A percentile compares a stretch with the other conserved stretches of the same genome.
Conservation (phyloP, 1,139 yeast species). For the Candida tropicalis region DNA sequence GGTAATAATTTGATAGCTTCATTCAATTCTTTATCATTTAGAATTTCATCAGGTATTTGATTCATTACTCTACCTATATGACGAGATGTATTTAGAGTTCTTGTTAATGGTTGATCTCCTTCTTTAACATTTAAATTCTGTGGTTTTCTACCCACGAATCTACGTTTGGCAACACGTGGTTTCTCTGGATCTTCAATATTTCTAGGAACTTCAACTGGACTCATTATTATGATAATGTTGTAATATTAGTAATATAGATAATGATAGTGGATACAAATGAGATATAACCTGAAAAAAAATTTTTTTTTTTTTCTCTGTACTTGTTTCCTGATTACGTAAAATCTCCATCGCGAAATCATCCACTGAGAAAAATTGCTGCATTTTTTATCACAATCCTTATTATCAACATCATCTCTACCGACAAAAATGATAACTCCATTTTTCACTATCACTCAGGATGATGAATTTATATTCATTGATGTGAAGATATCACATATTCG, state of each 20-base stretch:
- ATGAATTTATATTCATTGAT: constrained; percentile 61
- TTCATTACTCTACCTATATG: constrained; percentile 65
- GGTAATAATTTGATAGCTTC: constrained; percentile 83
- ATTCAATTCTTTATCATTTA: constrained; percentile 76
- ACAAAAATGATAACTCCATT: constrained; percentile 95
- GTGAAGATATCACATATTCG: constrained; percentile 65
- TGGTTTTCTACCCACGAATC: constrained; percentile 38
- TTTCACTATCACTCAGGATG: constrained; percentile 77
- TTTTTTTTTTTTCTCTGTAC: neutral
- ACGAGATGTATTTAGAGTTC: constrained; percentile 17
- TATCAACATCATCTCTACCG: too few relatives aligned
- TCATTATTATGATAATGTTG: constrained; percentile 6
- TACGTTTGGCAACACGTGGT: constrained; percentile 25
- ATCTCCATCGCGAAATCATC: neutral
- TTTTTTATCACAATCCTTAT: too few relatives aligned
- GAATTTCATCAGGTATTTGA: constrained; percentile 88
- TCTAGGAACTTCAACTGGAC: constrained; percentile 13
- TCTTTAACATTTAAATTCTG: constrained; percentile 4
- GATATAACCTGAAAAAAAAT: neutral
- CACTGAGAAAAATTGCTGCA: neutral
- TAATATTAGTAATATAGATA: neutral
- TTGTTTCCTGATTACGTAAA: neutral
- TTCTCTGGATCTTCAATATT: constrained; percentile 2
- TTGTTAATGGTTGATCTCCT: constrained; percentile 22
- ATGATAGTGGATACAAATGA: neutral